These are phyloP conservation scores for Colletotrichum sp. DNA, from an alignment of 2,329 filamentous ascomycete genomes.

Conservation along the genomic window DNA sequence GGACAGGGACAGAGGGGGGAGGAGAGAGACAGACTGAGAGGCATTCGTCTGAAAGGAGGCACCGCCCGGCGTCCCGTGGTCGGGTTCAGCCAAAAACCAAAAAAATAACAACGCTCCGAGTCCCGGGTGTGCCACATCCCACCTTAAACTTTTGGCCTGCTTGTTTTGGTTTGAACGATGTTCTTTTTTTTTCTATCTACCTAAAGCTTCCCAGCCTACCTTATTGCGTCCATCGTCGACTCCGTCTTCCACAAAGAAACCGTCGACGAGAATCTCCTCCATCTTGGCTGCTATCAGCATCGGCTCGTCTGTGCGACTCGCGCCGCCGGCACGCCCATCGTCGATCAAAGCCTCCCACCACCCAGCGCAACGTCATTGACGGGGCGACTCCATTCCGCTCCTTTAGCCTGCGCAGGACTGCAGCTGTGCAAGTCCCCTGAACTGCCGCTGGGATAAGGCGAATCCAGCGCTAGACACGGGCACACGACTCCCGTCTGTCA, in stretches of 20 bases:
- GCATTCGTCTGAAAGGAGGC: constrained; percentile 18
- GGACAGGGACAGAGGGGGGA: not conserved
- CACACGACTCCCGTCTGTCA: not conserved
- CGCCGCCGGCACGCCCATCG: not conserved
- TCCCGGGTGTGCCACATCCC: not conserved
- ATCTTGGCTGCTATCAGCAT: not conserved
- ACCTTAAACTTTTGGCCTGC: not conserved
- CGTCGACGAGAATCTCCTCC: not conserved
- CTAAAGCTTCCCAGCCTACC: not conserved
- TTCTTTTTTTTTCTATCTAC: not conserved
- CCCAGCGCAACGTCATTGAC: constrained; percentile 17
- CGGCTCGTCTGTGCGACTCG: constrained; percentile 1
- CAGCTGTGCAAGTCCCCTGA: constrained; percentile 7
- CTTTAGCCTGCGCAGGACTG: constrained; percentile 7
- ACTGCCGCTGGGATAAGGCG: not conserved
- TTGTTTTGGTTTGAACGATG: not conserved
- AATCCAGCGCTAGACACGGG: not conserved
- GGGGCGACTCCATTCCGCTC: constrained; percentile 18
- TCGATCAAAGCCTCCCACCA: constrained; percentile 4
- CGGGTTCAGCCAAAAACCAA: constrained; percentile 1
- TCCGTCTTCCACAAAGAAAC: not conserved
- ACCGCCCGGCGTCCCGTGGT: constrained; percentile 8
- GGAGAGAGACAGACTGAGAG: not conserved
- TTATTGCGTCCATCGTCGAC: not conserved
- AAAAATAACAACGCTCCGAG: not conserved